Percentiles rank a stretch among this genome's conserved stretches.
Conservation (phyloP, 306 rosid genomes). For the Glycine latifolia region DNA sequence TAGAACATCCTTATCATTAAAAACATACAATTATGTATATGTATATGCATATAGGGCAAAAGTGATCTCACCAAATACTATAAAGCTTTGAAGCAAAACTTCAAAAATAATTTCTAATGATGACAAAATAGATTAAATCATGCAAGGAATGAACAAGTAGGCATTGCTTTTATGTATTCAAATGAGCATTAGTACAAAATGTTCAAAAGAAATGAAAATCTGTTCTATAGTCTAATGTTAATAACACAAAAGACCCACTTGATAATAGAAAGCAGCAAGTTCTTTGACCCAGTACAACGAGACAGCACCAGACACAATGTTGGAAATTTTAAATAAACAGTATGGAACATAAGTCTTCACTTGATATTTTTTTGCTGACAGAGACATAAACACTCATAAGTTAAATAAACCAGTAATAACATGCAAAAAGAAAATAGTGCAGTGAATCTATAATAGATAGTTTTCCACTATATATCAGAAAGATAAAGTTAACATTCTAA, state of each 20-base stretch:
- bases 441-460: not conserved
- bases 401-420: not conserved
- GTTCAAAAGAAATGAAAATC: not conserved
- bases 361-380: slow-evolving; percentile 2
- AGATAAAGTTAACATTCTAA: slow-evolving; percentile 16
- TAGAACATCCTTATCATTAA: slow-evolving; percentile 15
- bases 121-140: slow-evolving; percentile 40
- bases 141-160: slow-evolving; percentile 11
- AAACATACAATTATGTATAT: not conserved
- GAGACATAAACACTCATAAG: not conserved
- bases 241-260: slow-evolving; percentile 38
- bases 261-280: slow-evolving; percentile 36
- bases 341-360: slow-evolving; percentile 13
- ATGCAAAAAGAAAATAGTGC: not conserved
- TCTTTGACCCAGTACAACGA: slow-evolving; percentile 25
- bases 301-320: slow-evolving; percentile 41
- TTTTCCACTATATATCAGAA: slow-evolving; percentile 13
- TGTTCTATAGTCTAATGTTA: not conserved
- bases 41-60: not conserved
- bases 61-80: slow-evolving; percentile 31
- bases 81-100: slow-evolving; percentile 23
- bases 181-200: slow-evolving; percentile 33
- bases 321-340: slow-evolving; percentile 1
- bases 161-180: slow-evolving; percentile 34
- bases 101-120: slow-evolving; percentile 20